Evolutionary conservation across 2,329 filamentous ascomycete species (phyloP).

Genomic region (Ophiostoma populinum): DNA sequence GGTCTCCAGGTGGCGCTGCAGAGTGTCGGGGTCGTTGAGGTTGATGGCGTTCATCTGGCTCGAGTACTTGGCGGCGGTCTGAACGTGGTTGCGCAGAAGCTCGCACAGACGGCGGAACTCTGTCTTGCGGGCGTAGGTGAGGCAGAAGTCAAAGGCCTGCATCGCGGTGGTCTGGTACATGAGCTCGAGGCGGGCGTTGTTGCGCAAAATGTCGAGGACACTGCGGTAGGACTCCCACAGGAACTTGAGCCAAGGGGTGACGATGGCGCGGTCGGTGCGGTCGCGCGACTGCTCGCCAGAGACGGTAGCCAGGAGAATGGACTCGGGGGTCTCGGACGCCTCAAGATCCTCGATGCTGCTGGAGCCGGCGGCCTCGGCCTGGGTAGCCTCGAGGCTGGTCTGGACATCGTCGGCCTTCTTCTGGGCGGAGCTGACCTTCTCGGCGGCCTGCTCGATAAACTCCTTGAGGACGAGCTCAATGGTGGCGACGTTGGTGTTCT

Average conservation of each 20-base stretch:
- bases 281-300: slow-evolving; percentile 96
- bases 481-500: slow-evolving; percentile 95
- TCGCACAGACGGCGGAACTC: slow-evolving; percentile 98
- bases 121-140: slow-evolving; percentile 96
- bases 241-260: slow-evolving; percentile 98
- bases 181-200: slow-evolving; percentile 92
- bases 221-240: slow-evolving; percentile 99
- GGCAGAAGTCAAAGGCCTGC: slow-evolving; percentile 97
- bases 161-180: slow-evolving; percentile 97
- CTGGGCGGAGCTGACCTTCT: slow-evolving; percentile 92
- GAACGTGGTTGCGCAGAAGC: slow-evolving; percentile 92
- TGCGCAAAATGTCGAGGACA: slow-evolving; percentile 94
- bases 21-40: slow-evolving; percentile 87
- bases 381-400: slow-evolving; percentile 60
- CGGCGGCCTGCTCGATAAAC: slow-evolving; percentile 92
- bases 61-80: slow-evolving; percentile 93
- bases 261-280: slow-evolving; percentile 92
- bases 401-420: slow-evolving; percentile 92
- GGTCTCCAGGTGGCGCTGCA: slow-evolving; percentile 93
- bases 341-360: slow-evolving; percentile 85
- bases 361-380: slow-evolving; percentile 31
- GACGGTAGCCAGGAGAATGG: slow-evolving; percentile 90
- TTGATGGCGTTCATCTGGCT: slow-evolving; percentile 99
- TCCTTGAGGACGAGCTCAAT: slow-evolving; percentile 96
- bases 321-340: slow-evolving; percentile 93